Conservation (phyloP, 148 eudicot species). For the Rheum nobile region DNA sequence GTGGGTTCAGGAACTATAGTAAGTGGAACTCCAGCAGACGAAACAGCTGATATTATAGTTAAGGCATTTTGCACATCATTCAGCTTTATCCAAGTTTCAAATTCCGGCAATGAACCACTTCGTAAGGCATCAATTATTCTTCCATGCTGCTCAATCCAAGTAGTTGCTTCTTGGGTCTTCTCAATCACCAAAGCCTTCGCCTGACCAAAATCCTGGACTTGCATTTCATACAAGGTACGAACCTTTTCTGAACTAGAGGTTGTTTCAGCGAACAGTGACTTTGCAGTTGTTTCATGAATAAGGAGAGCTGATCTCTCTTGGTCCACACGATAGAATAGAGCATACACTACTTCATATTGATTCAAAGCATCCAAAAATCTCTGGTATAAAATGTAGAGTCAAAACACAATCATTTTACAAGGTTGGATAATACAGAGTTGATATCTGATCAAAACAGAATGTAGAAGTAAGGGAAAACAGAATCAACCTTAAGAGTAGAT, state of each 20-base stretch:
- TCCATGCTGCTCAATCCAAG: slow-evolving; percentile 91
- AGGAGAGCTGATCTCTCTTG: slow-evolving; percentile 81
- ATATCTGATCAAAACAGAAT: slow-evolving; percentile 5
- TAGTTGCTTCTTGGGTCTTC: slow-evolving; percentile 67
- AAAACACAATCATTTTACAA: background rate
- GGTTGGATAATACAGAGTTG: background rate
- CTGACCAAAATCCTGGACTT: slow-evolving; percentile 73
- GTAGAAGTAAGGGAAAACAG: slow-evolving; percentile 8
- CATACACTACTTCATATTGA: slow-evolving; percentile 72
- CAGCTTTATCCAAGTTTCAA: slow-evolving; percentile 37
- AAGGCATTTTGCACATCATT: slow-evolving; percentile 46
- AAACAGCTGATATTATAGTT: slow-evolving; percentile 75
- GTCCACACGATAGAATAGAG: slow-evolving; percentile 60
- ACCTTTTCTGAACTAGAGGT: slow-evolving; percentile 52
- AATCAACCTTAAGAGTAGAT: slow-evolving; percentile 68
- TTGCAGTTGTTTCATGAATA: slow-evolving; percentile 77
- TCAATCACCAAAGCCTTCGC: slow-evolving; percentile 65
- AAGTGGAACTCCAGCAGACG: slow-evolving; percentile 80
- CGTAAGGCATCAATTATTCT: slow-evolving; percentile 81
- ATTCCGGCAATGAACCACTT: slow-evolving; percentile 57
- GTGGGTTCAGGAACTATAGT: slow-evolving; percentile 97
- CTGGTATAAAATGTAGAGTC: slow-evolving; percentile 36
- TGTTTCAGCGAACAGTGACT: slow-evolving; percentile 69
- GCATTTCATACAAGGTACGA: slow-evolving; percentile 54
- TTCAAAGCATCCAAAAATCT: slow-evolving; percentile 47